Evolutionary conservation across 2,329 filamentous ascomycete genomes (phyloP), one percentile per base, ranked within the genome.

Genomic region (Colletotrichum agaves): DNA sequence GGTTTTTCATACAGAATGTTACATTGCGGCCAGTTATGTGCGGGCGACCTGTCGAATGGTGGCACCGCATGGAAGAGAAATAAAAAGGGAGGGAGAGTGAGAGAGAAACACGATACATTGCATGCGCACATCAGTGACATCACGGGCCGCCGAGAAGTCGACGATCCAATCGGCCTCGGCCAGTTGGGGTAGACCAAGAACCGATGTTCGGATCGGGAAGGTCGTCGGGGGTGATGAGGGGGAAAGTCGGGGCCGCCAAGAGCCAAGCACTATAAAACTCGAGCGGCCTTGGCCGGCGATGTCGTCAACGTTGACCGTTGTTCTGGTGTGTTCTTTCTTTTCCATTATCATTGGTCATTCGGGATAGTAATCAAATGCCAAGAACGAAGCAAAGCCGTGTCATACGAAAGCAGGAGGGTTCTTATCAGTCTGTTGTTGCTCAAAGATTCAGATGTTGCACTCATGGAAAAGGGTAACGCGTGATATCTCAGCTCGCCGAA

Each of bases 141-240:
- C 64, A 60, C 52, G 44, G 64, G 15, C 31, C 52, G 64, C 64
- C 64, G 52, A 67, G 64, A 46, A 5, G 31, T 46, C 21, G 12
- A 33, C 15, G 43, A 46, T 43, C 64, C 64, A 67, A 63, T 64
- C 39, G 64, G 47, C 60, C 46, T 39, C 31, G 27, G n/a, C 15
- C 46, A 35, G 61, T 53, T 53, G 61, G 64, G 33, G 33, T 15
- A 39, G 3, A 10, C 27, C 41, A 46, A 27, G 56, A 67, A 50
- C 55, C 39, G 43, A 61, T 49, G 56, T 35, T 69, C 49, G 50
- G 35, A 69, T 69, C 55, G 49, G 66, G 66, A 69, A 69, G 66
- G 66, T 69, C 62, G 43, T 61, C 21, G 43, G 43, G 27, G 17
- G 21, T 50, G 33, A 19, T 61, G 62, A 61, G 66, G 66, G 66